These are phyloP conservation scores for Starmerella khaoyaiensis DNA, from an alignment of 805 yeast species.

Conservation along the genomic window DNA sequence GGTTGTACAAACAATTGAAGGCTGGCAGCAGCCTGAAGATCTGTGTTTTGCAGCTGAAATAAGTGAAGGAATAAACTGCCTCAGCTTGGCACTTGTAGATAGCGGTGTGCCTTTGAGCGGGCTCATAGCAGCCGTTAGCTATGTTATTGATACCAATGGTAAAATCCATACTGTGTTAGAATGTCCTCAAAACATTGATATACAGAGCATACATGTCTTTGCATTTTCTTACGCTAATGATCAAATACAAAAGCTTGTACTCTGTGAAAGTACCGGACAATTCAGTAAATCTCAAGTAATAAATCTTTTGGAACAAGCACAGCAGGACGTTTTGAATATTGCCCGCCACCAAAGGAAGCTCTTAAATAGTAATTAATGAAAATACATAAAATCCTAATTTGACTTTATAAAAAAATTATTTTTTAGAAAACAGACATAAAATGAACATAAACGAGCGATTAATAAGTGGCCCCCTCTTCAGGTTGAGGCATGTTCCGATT, in stretches of 20 bases:
- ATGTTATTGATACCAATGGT: slow-evolving; percentile 27
- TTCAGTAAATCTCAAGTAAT: slow-evolving; percentile 48
- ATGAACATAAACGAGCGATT: slow-evolving; percentile 35
- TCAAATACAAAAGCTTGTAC: slow-evolving; percentile 43
- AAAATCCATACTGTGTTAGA: slow-evolving; percentile 15
- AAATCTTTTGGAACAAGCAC: slow-evolving; percentile 40
- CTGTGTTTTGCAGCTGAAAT: slow-evolving; percentile 37
- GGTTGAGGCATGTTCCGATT: slow-evolving; percentile 88
- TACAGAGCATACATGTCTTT: slow-evolving; percentile 50
- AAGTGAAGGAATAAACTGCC: slow-evolving; percentile 58
- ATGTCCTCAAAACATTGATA: slow-evolving; percentile 15
- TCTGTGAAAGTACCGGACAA: slow-evolving; percentile 59
- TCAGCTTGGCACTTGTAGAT: slow-evolving; percentile 62
- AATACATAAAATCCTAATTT: not conserved
- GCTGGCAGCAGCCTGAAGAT: slow-evolving; percentile 34
- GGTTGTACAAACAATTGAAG: slow-evolving; percentile 48
- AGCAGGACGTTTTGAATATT: slow-evolving; percentile 20
- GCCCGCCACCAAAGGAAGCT: not conserved
- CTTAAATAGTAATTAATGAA: not conserved
- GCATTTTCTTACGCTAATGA: slow-evolving; percentile 43
- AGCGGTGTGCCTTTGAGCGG: slow-evolving; percentile 58
- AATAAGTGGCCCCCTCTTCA: slow-evolving; percentile 65
- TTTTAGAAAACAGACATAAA: too few species aligned
- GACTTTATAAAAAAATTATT: too few species aligned
- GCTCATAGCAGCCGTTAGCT: slow-evolving; percentile 47